Conservation (phyloP, 78 protist species). For the Cavenderia fasciculata region DNA sequence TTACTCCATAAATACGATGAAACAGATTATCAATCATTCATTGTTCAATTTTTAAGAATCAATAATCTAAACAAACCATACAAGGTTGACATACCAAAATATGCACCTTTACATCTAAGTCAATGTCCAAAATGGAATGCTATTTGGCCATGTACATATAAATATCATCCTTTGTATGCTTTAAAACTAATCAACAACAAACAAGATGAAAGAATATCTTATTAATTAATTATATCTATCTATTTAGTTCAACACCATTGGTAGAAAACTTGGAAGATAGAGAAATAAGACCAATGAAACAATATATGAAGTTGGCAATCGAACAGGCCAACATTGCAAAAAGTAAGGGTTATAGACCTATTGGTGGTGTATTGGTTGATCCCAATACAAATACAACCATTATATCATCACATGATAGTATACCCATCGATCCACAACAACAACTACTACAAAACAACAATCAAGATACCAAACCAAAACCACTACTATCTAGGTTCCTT, state of each 20-base stretch:
- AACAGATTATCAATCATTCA: no score
- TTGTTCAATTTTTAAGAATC: no score
- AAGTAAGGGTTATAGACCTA: conserved; percentile 3
- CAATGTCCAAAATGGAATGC: no score
- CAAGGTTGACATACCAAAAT: no score
- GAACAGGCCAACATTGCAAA: conserved; percentile 66
- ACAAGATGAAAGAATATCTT: no score
- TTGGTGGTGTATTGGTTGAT: conserved; percentile 57
- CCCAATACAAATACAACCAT: conserved; percentile 14
- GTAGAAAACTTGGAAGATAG: neutral
- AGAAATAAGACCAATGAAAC: neutral
- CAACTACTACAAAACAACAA: neutral
- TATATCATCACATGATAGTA: neutral
- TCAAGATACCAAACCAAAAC: neutral
- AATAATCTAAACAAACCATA: no score
- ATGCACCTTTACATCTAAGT: no score
- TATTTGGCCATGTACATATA: no score
- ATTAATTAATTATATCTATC: neutral
- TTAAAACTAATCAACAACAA: no score
- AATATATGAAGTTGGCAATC: conserved; percentile 30
- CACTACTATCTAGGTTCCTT: neutral
- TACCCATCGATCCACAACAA: neutral
- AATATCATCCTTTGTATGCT: no score
- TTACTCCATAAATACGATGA: no score
- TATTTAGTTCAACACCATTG: neutral